These are phyloP conservation scores for Wickerhamiella lipophila DNA, from an alignment of 805 yeast genomes.

Conservation along the genomic window DNA sequence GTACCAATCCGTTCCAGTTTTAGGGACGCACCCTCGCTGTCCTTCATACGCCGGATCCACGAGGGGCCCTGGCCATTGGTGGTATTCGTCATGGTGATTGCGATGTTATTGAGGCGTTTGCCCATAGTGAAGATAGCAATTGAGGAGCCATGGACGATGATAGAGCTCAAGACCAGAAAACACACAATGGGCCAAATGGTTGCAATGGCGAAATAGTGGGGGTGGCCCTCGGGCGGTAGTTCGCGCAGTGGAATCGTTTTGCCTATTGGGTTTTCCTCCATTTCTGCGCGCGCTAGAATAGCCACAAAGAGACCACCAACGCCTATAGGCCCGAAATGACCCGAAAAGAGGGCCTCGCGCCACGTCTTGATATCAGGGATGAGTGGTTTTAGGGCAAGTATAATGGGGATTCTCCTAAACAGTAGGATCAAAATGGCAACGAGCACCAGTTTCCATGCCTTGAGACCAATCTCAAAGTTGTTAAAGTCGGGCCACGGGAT, in stretches of 20 bases:
- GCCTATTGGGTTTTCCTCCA: slow-evolving; percentile 39
- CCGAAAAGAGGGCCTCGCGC: slow-evolving; percentile 90
- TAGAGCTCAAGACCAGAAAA: slow-evolving; percentile 68
- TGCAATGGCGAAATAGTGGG: slow-evolving; percentile 48
- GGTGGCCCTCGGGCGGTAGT: slow-evolving; percentile 36
- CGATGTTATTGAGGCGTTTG: slow-evolving; percentile 78
- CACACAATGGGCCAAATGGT: slow-evolving; percentile 74
- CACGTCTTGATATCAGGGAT: slow-evolving; percentile 82
- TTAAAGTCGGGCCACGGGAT: slow-evolving; percentile 80
- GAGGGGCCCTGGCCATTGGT: slow-evolving; percentile 51
- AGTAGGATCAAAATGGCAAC: slow-evolving; percentile 62
- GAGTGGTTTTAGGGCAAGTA: slow-evolving; percentile 56
- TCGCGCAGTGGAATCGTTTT: slow-evolving; percentile 40
- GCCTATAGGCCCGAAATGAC: slow-evolving; percentile 94
- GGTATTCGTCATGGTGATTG: slow-evolving; percentile 72
- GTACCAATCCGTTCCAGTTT: slow-evolving; percentile 79
- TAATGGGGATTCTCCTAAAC: slow-evolving; percentile 73
- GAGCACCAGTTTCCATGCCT: slow-evolving; percentile 68
- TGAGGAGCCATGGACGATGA: slow-evolving; percentile 83
- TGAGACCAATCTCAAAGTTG: slow-evolving; percentile 43
- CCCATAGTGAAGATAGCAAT: slow-evolving; percentile 71
- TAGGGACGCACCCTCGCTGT: slow-evolving; percentile 56
- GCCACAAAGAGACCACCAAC: slow-evolving; percentile 86
- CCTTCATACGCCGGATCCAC: slow-evolving; percentile 64
- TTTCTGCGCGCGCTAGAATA: slow-evolving; percentile 59